Base-by-base conservation (phyloP, 805 yeast species). In the Starmerella sirachaensis region DNA sequence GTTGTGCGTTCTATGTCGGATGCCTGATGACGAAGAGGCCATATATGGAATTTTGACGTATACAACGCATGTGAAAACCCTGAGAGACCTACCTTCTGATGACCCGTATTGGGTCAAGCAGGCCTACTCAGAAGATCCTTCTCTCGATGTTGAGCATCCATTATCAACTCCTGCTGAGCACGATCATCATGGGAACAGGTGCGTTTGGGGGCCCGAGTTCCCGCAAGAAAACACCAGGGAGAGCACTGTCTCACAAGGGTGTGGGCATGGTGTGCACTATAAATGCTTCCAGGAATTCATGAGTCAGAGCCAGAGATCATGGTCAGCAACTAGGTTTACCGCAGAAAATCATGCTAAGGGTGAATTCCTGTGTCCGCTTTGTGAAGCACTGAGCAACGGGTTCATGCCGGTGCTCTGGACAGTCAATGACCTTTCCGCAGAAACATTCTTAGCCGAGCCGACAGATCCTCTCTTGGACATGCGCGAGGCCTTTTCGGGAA, bases 211-310 rank as follows among this genome's bases (percentile, higher is more conserved):
- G 0, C 88, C 85, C 0, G 86, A 88, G 1, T 83, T 78, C 48
- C 72, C 76, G 3, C 8, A 17, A 2, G 34, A 35, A 8, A 36
- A 27, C 10, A 19, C 44, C 4, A 51, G 42, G 24, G 41, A 37
- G 29, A 45, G 45, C 40, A 58, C 45, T 40, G 59, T 79, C 1
- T 64, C 78, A 3, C 70, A 74, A 43, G 78, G 93, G 35, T 88
- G 98, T 62, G 93, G 95, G 1, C 98, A 88, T 59, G 93, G 94
- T 2, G 78, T 88, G 76, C 98, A 88, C 57, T 74, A 70, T 43
- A 65, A 71, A 13, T 88, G 98, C 54, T 78, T 77, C 51, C 58
- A 72, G 37, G 74, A 74, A 41, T 81, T 74, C 51, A 57, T 78
- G 51, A 63, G 65, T 22, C 27, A 18, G 9, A 45, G 42, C 29